These are phyloP conservation scores for Cynanchum wilfordii DNA, from an alignment of 257 asterid species.

Conservation along the genomic window DNA sequence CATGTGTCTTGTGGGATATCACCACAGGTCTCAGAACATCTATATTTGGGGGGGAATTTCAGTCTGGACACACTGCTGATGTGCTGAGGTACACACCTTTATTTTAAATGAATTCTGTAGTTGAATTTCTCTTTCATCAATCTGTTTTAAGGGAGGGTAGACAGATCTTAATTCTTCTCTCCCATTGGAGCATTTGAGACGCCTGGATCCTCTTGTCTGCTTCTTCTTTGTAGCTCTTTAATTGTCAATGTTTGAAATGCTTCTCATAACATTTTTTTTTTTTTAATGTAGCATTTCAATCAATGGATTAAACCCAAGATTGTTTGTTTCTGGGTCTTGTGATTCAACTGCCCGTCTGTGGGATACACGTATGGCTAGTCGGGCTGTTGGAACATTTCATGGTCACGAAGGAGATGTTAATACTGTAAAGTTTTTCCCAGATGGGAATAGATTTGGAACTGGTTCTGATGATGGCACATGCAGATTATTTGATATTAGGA, in stretches of 20 bases:
- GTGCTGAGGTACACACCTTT: constrained; percentile 54
- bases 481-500: constrained; percentile 86
- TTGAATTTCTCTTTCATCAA: not conserved
- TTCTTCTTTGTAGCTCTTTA: not conserved
- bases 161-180: not conserved
- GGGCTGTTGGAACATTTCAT: constrained; percentile 86
- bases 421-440: constrained; percentile 90
- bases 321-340: constrained; percentile 96
- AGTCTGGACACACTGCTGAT: constrained; percentile 92
- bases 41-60: constrained; percentile 96
- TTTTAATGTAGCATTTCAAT: constrained; percentile 73
- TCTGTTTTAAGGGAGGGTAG: not conserved
- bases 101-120: constrained; percentile 4
- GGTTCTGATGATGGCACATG: constrained; percentile 96
- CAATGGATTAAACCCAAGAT: constrained; percentile 64
- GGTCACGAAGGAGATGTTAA: constrained; percentile 93
- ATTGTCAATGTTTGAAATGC: constrained; percentile 9
- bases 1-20: constrained; percentile 96
- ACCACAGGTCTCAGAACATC: constrained; percentile 90
- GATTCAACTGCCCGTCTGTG: constrained; percentile 92
- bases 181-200: not conserved
- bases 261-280: constrained; percentile 16
- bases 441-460: constrained; percentile 89
- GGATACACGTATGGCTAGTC: constrained; percentile 99
- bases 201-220: not conserved